Evolutionary conservation across 1,284 basidiomycete genomes (phyloP).

Genomic region (Trichosporon inkin): DNA sequence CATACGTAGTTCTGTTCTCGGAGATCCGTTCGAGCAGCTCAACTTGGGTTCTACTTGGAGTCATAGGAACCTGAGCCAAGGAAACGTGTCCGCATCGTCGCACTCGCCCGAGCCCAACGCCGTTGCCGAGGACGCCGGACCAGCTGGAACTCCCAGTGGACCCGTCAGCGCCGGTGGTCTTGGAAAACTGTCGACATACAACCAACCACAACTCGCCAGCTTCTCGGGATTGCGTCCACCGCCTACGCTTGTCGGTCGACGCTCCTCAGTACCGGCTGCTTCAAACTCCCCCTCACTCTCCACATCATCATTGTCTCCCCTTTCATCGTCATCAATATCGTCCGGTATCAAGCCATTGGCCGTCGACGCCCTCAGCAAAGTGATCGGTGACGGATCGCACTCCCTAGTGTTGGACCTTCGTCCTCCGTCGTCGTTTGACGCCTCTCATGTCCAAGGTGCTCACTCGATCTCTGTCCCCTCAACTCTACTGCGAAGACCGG

Average conservation of each 20-base stretch:
- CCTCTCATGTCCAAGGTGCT: conserved; percentile 65
- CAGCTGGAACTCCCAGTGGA: not conserved
- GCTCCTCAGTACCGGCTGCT: not conserved
- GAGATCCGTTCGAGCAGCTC: conserved; percentile 48
- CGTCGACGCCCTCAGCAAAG: conserved; percentile 14
- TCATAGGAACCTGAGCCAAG: conserved; percentile 30
- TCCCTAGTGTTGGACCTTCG: conserved; percentile 77
- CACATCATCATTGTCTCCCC: not conserved
- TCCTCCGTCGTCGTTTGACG: conserved; percentile 66
- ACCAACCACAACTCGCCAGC: not conserved
- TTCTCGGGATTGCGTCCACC: not conserved
- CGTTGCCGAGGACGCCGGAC: not conserved
- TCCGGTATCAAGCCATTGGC: conserved; percentile 28
- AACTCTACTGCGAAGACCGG: conserved; percentile 83
- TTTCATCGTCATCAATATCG: not conserved
- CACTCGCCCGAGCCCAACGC: not conserved
- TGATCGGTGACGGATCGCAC: conserved; percentile 26
- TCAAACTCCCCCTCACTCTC: not conserved
- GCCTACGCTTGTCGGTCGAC: not conserved
- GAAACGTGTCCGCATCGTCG: too few relatives aligned
- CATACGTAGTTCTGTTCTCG: conserved; percentile 43
- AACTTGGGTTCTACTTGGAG: conserved; percentile 45
- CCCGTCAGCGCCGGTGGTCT: conserved; percentile 1
- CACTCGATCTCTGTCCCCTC: conserved; percentile 88
- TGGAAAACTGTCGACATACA: not conserved